These are phyloP conservation scores for Colletotrichum salicis DNA, from an alignment of 2,329 filamentous ascomycete genomes.

Conservation along the genomic window DNA sequence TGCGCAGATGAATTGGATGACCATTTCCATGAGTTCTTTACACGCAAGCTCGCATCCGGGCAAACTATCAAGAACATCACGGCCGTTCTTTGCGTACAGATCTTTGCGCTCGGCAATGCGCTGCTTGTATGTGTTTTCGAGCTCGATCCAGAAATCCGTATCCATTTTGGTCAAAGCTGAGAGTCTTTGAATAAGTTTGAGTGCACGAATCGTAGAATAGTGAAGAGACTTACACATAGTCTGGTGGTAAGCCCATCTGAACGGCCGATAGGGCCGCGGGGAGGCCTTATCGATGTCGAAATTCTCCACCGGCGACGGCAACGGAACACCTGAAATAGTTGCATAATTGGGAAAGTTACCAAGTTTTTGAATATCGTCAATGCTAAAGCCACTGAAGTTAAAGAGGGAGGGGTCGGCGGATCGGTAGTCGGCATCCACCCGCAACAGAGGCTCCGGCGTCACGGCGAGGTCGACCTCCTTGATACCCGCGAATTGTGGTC, in stretches of 20 bases:
- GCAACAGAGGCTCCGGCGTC: slow-evolving; percentile 41
- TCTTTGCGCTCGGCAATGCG: slow-evolving; percentile 76
- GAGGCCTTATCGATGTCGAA: slow-evolving; percentile 77
- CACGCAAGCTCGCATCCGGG: slow-evolving; percentile 82
- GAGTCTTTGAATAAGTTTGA: slow-evolving; percentile 21
- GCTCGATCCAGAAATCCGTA: slow-evolving; percentile 88
- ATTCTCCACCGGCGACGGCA: slow-evolving; percentile 69
- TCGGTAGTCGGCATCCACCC: slow-evolving; percentile 48
- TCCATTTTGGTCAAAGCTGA: slow-evolving; percentile 79
- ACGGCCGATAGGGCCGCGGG: slow-evolving; percentile 81
- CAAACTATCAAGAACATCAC: slow-evolving; percentile 72
- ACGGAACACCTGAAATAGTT: slow-evolving; percentile 76
- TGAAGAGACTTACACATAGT: slow-evolving; percentile 79
- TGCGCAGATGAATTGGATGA: slow-evolving; percentile 79
- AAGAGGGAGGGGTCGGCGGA: slow-evolving; percentile 52
- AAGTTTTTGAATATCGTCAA: slow-evolving; percentile 74
- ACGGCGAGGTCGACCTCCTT: slow-evolving; percentile 31
- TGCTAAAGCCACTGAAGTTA: slow-evolving; percentile 76
- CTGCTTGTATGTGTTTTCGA: slow-evolving; percentile 76
- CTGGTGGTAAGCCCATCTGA: slow-evolving; percentile 87
- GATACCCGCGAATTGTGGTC: slow-evolving; percentile 6
- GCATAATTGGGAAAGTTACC: slow-evolving; percentile 86
- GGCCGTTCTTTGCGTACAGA: slow-evolving; percentile 72
- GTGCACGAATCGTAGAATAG: too few species aligned
- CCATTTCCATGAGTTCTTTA: slow-evolving; percentile 91